Percentiles rank a stretch among this genome's conserved stretches.
Evolutionary conservation across 257 asterid species (phyloP).

Genomic region (Marsdenia floribunda): DNA sequence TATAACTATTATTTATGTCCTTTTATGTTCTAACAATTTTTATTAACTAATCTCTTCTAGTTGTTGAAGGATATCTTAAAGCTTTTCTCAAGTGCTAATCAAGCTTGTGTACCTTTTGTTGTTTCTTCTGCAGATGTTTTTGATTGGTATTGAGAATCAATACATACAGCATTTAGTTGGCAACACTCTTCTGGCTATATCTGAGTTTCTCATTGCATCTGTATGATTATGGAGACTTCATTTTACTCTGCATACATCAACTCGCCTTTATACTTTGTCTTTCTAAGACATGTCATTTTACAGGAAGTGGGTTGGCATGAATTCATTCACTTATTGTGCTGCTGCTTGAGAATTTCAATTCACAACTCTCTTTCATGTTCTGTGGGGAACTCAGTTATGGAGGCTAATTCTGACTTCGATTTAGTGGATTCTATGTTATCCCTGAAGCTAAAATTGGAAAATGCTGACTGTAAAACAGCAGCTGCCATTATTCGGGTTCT

Average conservation of each 20-base stretch:
- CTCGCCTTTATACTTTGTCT: conserved; percentile 12
- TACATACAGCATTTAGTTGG: conserved; percentile 53
- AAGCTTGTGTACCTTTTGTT: background rate
- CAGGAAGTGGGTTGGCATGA: conserved; percentile 61
- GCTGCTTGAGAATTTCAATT: conserved; percentile 49
- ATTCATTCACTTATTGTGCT: conserved; percentile 48
- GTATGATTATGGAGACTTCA: conserved; percentile 37
- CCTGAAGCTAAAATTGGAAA: conserved; percentile 38
- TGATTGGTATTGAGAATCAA: conserved; percentile 49
- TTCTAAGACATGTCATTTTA: conserved; percentile 16
- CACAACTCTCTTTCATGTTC: conserved; percentile 27
- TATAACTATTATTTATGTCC: background rate
- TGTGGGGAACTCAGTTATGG: conserved; percentile 11
- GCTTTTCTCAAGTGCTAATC: background rate
- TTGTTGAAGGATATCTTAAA: background rate
- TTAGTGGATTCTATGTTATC: conserved; percentile 26
- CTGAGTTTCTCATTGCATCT: conserved; percentile 47
- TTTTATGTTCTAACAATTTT: background rate
- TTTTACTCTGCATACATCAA: background rate
- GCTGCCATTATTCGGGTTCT: conserved; percentile 54
- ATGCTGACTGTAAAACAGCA: conserved; percentile 37
- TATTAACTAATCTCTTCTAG: background rate
- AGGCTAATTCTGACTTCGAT: conserved; percentile 24
- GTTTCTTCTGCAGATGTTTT: conserved; percentile 48
- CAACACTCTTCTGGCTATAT: conserved; percentile 57